Base-by-base conservation (phyloP, 2,329 filamentous ascomycete genomes). In the Stromatinia cepivora region DNA sequence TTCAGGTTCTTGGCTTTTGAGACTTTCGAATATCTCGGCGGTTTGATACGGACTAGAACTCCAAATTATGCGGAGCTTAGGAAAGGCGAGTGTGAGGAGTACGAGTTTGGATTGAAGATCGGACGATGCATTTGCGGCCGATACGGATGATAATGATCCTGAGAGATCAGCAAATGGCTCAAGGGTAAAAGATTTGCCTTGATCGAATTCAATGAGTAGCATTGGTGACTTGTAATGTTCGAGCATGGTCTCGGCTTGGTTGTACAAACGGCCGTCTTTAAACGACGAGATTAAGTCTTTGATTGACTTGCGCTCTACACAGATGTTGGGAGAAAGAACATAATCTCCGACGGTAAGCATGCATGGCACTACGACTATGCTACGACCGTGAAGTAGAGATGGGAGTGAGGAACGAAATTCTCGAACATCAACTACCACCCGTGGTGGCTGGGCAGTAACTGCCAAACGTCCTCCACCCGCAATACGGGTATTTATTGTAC, bases 321-420 rank as follows among this genome's bases (percentile, higher is more conserved):
- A 97, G 73, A 98, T 95, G 73, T 89, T 87, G 0, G 94, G 94
- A 1, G 92, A 95, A 54, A 99, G 85, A 71, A 99, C 90, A 80
- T 99, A 99, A 81, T 99, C 95, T 72, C 93, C 95, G 0, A 99
- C 94, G 0, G 94, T 99, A 70, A 99, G 84, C 87, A 97, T 96
- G 80, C 94, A 97, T 2, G 95, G 95, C 0, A 98, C 90, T 56
- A 98, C 89, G 46, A 93, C 84, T 83, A 97, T 94, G 75, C 88
- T 92, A 65, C 92, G 90, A 0, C 92, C 95, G 79, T 99, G 94
- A 2, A 98, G 85, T 5, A 99, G 86, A 1, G 93, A 97, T 0
- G 95, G 94, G 0, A 99, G 85, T 1, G 92, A 94, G 45, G 94
- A 97, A 72, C 95, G 89, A 79, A 99, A 98, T 80, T 99, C 95